Conservation (phyloP, 106 monocot genomes). For the Allium cepa region DNA sequence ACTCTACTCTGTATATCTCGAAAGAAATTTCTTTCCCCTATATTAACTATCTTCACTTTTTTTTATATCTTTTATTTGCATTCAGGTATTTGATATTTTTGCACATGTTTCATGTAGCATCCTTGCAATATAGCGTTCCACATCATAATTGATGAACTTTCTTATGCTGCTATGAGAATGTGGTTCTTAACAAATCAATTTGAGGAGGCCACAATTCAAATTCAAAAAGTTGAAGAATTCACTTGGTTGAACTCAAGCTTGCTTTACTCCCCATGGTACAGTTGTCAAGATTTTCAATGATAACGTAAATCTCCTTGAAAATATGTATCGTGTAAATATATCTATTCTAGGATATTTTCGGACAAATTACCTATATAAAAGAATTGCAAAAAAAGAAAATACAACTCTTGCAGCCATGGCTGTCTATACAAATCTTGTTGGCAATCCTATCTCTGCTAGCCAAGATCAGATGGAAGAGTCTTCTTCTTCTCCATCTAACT, state of each 20-base stretch:
- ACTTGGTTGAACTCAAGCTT: slow-evolving; percentile 15
- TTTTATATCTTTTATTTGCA: background rate
- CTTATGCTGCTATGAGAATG: slow-evolving; percentile 16
- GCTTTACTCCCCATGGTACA: too few relatives aligned
- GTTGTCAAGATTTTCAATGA: too few relatives aligned
- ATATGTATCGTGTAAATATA: too few relatives aligned
- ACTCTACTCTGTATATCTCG: slow-evolving; percentile 6
- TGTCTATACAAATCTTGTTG: too few relatives aligned
- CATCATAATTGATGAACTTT: slow-evolving; percentile 9
- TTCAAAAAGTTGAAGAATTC: slow-evolving; percentile 16
- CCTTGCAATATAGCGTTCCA: slow-evolving; percentile 8
- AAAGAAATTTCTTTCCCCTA: background rate
- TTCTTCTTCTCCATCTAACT: too few relatives aligned
- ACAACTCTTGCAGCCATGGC: too few relatives aligned
- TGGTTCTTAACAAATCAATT: slow-evolving; percentile 14
- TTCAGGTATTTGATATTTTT: background rate
- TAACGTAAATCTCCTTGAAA: too few relatives aligned
- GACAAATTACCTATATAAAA: too few relatives aligned
- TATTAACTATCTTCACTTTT: background rate
- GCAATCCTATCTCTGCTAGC: too few relatives aligned
- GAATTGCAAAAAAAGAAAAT: too few relatives aligned
- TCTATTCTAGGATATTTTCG: too few relatives aligned
- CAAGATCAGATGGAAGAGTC: too few relatives aligned
- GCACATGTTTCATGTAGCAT: background rate
- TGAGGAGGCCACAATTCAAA: slow-evolving; percentile 4